Evolutionary conservation across 176 grass and related monocot genomes (phyloP).

Genomic region (Oryza longistaminata): DNA sequence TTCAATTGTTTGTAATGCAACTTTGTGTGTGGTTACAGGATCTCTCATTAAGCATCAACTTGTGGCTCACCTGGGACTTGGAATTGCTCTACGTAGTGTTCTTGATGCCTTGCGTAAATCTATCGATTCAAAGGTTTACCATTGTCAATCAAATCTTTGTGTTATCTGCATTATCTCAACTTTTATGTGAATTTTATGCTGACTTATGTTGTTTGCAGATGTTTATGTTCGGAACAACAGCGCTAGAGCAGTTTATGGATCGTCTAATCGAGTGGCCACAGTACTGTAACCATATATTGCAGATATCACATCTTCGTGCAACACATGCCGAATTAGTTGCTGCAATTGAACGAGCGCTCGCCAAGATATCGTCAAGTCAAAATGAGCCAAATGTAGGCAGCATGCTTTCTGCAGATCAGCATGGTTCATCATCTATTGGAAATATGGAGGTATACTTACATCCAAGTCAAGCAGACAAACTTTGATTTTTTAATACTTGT

Average conservation of each 20-base stretch:
- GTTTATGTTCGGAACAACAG: constrained; percentile 94
- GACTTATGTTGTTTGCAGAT: constrained; percentile 64
- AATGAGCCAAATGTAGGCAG: constrained; percentile 61
- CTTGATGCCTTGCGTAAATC: constrained; percentile 94
- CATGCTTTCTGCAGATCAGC: constrained; percentile 66
- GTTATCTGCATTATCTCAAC: constrained; percentile 1
- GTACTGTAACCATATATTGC: constrained; percentile 97
- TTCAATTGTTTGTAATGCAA: constrained; percentile 25
- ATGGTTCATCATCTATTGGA: constrained; percentile 60
- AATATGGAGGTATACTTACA: constrained; percentile 62
- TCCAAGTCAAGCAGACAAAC: constrained; percentile 8
- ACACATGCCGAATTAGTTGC: constrained; percentile 82
- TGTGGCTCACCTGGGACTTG: constrained; percentile 71
- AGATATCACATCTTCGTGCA: constrained; percentile 97
- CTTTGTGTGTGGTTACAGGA: constrained; percentile 50
- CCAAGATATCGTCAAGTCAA: constrained; percentile 91
- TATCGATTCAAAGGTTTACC: constrained; percentile 88
- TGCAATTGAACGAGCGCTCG: constrained; percentile 76
- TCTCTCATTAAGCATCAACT: constrained; percentile 94
- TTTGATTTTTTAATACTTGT: background rate
- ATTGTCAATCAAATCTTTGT: constrained; percentile 22
- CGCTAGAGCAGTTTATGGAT: constrained; percentile 92
- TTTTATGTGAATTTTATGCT: constrained; percentile 31
- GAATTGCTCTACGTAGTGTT: constrained; percentile 84
- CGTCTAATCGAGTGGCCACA: constrained; percentile 89